phyloP scores from a whole-genome alignment of 805 yeast species.

The Nakazawaea molendinolei region DNA sequence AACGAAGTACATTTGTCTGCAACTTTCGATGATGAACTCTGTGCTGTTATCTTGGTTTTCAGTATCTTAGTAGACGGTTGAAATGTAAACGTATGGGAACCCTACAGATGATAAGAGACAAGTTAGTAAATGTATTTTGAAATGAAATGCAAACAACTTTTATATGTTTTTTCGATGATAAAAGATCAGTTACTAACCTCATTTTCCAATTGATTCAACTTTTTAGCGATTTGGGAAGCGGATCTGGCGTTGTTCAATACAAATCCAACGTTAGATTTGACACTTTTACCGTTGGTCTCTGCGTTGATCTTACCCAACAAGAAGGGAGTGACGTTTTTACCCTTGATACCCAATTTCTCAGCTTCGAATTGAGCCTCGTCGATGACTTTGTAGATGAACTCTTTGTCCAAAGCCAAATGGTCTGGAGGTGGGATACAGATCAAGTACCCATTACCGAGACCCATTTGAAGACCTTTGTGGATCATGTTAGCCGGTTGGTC shows the following conservation, averaged over 20 bases:
- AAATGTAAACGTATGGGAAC: too few species aligned
- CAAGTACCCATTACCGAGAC: constrained; percentile 58
- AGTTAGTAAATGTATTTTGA: constrained; percentile 1
- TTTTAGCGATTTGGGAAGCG: constrained; percentile 62
- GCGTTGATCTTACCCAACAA: constrained; percentile 57
- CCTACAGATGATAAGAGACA: neutral
- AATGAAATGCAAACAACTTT: constrained; percentile 6
- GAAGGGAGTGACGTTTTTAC: constrained; percentile 79
- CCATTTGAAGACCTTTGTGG: constrained; percentile 39
- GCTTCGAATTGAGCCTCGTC: constrained; percentile 55
- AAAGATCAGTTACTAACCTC: constrained; percentile 10
- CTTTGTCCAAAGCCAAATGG: constrained; percentile 49
- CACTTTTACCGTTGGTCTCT: constrained; percentile 64
- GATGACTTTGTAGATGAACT: constrained; percentile 48
- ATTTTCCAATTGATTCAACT: constrained; percentile 32
- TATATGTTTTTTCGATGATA: too few species aligned
- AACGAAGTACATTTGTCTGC: constrained; percentile 20
- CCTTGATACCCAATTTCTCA: constrained; percentile 40
- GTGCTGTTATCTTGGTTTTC: neutral
- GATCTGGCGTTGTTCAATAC: constrained; percentile 69
- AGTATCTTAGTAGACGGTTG: constrained; percentile 4
- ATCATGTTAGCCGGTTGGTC: constrained; percentile 59
- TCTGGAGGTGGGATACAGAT: constrained; percentile 81
- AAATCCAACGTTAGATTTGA: constrained; percentile 64
- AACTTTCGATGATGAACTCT: neutral